phyloP scores from a whole-genome alignment of 2,329 filamentous ascomycete genomes.

The Pseudogymnoascus destructans region DNA sequence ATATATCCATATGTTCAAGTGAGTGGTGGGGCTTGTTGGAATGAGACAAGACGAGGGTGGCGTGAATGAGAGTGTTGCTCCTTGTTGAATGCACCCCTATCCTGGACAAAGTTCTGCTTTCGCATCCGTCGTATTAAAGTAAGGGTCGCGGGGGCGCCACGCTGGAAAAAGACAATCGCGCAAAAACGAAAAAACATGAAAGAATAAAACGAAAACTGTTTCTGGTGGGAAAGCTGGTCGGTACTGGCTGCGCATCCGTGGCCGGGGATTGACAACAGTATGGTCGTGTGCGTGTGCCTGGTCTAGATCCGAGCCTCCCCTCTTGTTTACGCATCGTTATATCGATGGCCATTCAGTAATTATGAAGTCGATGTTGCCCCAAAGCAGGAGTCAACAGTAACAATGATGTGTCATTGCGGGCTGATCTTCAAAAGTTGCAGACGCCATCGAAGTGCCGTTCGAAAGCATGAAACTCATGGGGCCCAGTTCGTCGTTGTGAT shows the following conservation, averaged over 20 bases:
- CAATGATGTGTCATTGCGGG: background rate
- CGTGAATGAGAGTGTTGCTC: background rate
- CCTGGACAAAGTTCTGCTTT: background rate
- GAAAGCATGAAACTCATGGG: constrained; percentile 21
- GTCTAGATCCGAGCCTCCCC: background rate
- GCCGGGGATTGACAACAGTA: background rate
- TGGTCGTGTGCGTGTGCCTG: background rate
- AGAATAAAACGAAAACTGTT: constrained; percentile 1
- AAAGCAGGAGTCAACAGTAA: background rate
- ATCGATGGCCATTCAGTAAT: background rate
- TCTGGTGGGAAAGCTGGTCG: constrained; percentile 1
- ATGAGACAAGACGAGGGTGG: background rate
- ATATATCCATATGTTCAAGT: constrained; percentile 1
- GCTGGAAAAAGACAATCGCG: background rate
- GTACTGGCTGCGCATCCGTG: background rate
- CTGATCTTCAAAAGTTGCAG: constrained; percentile 3
- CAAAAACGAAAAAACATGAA: background rate
- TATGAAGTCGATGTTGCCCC: constrained; percentile 5
- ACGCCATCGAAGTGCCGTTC: constrained; percentile 28
- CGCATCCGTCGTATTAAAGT: background rate
- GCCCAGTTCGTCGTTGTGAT: constrained; percentile 15
- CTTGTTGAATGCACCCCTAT: background rate
- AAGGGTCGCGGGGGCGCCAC: background rate
- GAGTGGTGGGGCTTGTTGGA: background rate
- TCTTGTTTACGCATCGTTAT: background rate